Percentiles rank a stretch among this genome's conserved stretches.
These are phyloP conservation scores for Aspergillus sp. DNA, from an alignment of 2,329 filamentous ascomycete genomes.

Conservation along the genomic window DNA sequence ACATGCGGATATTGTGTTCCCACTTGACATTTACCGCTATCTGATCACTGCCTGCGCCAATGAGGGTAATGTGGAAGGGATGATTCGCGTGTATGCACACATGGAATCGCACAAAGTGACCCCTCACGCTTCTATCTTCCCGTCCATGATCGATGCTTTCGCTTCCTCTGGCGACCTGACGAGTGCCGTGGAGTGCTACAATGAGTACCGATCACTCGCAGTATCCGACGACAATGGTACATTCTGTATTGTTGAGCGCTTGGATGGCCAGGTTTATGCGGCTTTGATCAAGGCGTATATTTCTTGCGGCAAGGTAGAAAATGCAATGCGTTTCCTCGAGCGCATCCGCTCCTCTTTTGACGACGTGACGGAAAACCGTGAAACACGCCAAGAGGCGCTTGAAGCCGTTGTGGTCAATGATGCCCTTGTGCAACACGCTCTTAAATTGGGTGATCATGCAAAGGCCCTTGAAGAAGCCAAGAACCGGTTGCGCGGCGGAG, in stretches of 20 bases:
- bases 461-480: conserved; percentile 75
- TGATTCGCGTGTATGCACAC: conserved; percentile 87
- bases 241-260: conserved; percentile 65
- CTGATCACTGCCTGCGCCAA: conserved; percentile 86
- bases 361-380: conserved; percentile 47
- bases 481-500: conserved; percentile 55
- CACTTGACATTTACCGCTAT: conserved; percentile 78
- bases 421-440: conserved; percentile 76
- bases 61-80: conserved; percentile 76
- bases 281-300: conserved; percentile 90
- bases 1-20: conserved; percentile 63
- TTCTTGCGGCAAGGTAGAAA: conserved; percentile 73
- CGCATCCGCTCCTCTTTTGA: conserved; percentile 66
- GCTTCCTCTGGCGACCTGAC: conserved; percentile 75
- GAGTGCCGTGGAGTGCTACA: conserved; percentile 91
- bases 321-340: conserved; percentile 80
- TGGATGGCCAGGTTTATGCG: conserved; percentile 84
- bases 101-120: conserved; percentile 77
- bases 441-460: conserved; percentile 67
- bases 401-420: conserved; percentile 70
- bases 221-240: conserved; percentile 77
- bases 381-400: conserved; percentile 63
- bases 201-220: conserved; percentile 88
- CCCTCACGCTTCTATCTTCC: conserved; percentile 80
- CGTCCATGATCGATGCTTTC: conserved; percentile 93